Percentiles rank a stretch among this genome's conserved stretches.
Conservation (phyloP, 2,329 filamentous ascomycete species). For the Botrytis sinoallii region DNA sequence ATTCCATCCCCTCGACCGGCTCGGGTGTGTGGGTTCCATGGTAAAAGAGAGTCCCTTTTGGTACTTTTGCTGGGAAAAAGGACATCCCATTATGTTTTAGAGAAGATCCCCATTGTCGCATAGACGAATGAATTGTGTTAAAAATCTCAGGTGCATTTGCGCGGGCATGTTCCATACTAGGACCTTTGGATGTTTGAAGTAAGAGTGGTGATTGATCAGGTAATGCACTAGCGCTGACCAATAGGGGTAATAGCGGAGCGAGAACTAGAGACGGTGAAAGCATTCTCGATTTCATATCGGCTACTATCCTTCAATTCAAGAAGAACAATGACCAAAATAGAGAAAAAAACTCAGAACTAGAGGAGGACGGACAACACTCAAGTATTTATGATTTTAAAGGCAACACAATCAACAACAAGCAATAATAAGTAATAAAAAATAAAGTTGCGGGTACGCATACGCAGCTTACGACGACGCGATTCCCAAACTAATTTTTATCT, state of each 20-base stretch:
- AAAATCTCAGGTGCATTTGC: constrained; percentile 64
- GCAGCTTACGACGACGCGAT: constrained; percentile 11
- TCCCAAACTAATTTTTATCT: background rate
- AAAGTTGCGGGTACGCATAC: constrained; percentile 9
- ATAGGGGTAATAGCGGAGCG: constrained; percentile 2
- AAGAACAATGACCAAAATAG: background rate
- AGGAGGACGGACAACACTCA: background rate
- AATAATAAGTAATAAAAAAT: background rate
- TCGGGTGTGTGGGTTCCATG: constrained; percentile 54
- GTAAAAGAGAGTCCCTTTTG: constrained; percentile 62
- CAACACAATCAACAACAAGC: background rate
- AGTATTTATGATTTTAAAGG: background rate
- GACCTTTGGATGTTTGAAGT: background rate
- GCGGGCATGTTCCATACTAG: constrained; percentile 20
- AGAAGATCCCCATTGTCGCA: constrained; percentile 71
- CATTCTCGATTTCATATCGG: background rate
- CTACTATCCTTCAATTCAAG: background rate
- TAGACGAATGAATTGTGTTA: constrained; percentile 68
- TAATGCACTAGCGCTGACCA: background rate
- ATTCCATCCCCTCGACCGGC: constrained; percentile 56
- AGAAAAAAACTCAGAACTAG: background rate
- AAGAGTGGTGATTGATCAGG: constrained; percentile 3
- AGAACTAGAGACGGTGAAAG: background rate
- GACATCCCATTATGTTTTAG: constrained; percentile 74
- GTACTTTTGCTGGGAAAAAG: constrained; percentile 64